Conservation (phyloP, 129 eudicot genomes). For the Scalesia atractyloides region DNA sequence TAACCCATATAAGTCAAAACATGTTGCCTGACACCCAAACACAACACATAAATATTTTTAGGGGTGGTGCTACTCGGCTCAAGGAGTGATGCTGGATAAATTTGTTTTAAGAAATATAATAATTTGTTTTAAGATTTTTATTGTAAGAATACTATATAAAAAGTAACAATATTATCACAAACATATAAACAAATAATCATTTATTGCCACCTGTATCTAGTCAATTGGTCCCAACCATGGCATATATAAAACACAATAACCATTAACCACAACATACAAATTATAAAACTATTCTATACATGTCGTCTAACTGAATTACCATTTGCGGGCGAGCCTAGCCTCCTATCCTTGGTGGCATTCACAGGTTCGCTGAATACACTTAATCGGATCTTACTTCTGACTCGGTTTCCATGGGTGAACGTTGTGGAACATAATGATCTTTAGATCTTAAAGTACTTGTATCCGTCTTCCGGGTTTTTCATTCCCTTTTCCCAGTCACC, state of each 20-base stretch:
- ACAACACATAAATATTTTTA: too few relatives aligned
- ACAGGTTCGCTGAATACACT: conserved; percentile 6
- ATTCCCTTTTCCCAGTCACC: conserved; percentile 99
- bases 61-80: too few relatives aligned
- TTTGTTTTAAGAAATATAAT: too few relatives aligned
- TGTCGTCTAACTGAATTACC: conserved; percentile 6
- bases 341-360: neutral
- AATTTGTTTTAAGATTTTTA: too few relatives aligned
- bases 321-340: neutral
- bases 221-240: too few relatives aligned
- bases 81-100: too few relatives aligned
- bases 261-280: conserved; percentile 20
- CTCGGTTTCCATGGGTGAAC: conserved; percentile 8
- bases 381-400: neutral
- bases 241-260: conserved; percentile 1
- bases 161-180: too few relatives aligned
- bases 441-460: conserved; percentile 36
- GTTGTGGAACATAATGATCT: neutral
- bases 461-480: conserved; percentile 70
- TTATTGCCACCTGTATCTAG: too few relatives aligned
- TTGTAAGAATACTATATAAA: too few relatives aligned
- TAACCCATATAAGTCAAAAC: too few relatives aligned
- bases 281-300: conserved; percentile 12
- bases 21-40: too few relatives aligned
- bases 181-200: too few relatives aligned